These are phyloP conservation scores for Picochlorum sp. DNA, from an alignment of 139 green algal species.

Conservation along the genomic window DNA sequence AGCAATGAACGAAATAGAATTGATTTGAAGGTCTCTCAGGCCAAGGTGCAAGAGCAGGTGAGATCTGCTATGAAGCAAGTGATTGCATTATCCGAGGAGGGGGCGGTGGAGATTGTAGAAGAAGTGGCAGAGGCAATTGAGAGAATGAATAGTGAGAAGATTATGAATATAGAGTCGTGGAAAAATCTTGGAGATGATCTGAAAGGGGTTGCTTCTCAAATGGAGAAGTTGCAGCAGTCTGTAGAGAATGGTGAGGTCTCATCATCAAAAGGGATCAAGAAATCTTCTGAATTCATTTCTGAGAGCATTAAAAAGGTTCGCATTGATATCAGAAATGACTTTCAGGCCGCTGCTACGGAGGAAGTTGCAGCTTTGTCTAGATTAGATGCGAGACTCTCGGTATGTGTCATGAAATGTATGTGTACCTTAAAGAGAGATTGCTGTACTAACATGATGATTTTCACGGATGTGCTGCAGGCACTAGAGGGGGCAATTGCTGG, in stretches of 20 bases:
- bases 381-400: conserved; percentile 15
- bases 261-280: conserved; percentile 1
- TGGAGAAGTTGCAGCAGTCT: too few species aligned
- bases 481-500: conserved; percentile 16
- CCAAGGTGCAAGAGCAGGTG: not conserved
- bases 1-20: conserved; percentile 17
- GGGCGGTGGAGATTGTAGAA: conserved; percentile 6
- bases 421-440: not conserved
- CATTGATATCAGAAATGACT: not conserved
- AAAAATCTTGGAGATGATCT: too few species aligned
- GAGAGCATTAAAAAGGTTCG: not conserved
- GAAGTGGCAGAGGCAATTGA: too few species aligned
- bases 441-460: not conserved
- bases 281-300: not conserved
- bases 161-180: too few species aligned
- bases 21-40: not conserved
- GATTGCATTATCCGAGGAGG: conserved; percentile 6
- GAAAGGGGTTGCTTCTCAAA: too few species aligned
- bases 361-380: conserved; percentile 9
- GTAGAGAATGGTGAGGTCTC: not conserved
- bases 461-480: not conserved
- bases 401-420: not conserved
- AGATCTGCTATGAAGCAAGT: not conserved
- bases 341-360: not conserved
- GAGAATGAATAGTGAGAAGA: too few species aligned